Percentiles rank a stretch among this genome's conserved stretches.
phyloP scores from a whole-genome alignment of 2,329 filamentous ascomycete genomes.

The Aspergillus pseudoglaucus region DNA sequence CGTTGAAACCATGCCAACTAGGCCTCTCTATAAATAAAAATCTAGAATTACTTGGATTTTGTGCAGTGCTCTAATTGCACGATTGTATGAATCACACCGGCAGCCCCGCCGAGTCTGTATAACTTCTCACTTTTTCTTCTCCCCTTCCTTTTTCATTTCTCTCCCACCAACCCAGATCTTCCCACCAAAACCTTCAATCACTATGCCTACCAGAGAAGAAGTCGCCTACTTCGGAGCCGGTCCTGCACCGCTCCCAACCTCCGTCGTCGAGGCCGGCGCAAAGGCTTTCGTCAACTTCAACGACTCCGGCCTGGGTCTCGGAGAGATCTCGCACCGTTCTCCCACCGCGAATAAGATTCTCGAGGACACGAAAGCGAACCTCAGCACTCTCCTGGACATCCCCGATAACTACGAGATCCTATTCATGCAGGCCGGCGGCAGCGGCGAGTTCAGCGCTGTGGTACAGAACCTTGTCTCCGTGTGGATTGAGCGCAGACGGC shows the following conservation, averaged over 20 bases:
- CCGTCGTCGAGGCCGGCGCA: constrained; percentile 70
- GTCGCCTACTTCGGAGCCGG: constrained; percentile 86
- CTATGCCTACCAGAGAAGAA: constrained; percentile 64
- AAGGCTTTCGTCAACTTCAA: constrained; percentile 75
- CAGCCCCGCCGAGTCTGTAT: neutral
- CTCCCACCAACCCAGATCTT: neutral
- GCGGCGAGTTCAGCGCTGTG: constrained; percentile 74
- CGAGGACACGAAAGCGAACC: constrained; percentile 66
- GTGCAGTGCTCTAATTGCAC: no score
- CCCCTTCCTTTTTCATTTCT: neutral
- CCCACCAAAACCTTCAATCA: neutral
- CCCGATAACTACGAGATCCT: constrained; percentile 81
- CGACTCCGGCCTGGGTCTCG: constrained; percentile 72
- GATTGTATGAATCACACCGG: no score
- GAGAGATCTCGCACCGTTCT: constrained; percentile 86
- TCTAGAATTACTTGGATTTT: no score
- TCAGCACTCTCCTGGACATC: constrained; percentile 70
- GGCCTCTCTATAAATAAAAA: no score
- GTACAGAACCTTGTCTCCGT: constrained; percentile 77
- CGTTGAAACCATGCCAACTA: no score
- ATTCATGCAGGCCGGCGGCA: constrained; percentile 69
- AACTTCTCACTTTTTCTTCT: neutral
- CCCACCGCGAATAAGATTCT: constrained; percentile 71
- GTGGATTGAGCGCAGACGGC: constrained; percentile 68
- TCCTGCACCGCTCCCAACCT: constrained; percentile 76